Conservation (phyloP, 208 protist species). For the Crithidia thermophila region DNA sequence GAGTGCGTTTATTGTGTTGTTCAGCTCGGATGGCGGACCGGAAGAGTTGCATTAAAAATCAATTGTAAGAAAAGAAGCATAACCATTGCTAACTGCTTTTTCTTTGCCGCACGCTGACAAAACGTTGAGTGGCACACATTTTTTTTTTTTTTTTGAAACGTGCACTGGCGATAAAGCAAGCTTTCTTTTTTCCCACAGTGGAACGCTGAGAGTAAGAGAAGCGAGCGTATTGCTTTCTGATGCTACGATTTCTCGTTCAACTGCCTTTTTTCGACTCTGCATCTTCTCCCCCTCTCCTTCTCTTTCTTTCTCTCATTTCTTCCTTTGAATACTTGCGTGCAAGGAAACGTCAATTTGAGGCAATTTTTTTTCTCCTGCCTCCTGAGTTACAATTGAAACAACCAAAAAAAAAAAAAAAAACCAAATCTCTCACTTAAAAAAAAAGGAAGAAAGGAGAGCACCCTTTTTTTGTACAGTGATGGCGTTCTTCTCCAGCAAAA, state of each 20-base stretch:
- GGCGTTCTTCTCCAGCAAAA: constrained; percentile 43
- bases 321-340: background rate
- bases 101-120: too few relatives aligned
- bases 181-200: background rate
- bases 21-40: too few relatives aligned
- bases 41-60: too few relatives aligned
- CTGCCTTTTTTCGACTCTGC: background rate
- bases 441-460: background rate
- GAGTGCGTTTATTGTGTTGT: too few relatives aligned
- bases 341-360: background rate
- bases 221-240: background rate
- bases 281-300: background rate
- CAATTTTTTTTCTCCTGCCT: background rate
- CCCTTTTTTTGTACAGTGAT: too few relatives aligned
- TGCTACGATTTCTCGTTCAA: background rate
- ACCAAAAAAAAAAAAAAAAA: too few relatives aligned
- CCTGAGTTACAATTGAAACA: too few relatives aligned
- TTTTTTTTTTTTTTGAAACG: background rate
- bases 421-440: background rate
- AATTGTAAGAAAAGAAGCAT: too few relatives aligned
- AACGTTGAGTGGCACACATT: too few relatives aligned
- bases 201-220: background rate
- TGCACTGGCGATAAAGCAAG: too few relatives aligned
- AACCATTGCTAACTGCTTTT: too few relatives aligned
- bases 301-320: background rate